Conservation (phyloP, 1,139 yeast genomes). For the Keqinozyma sinolaborantium region DNA sequence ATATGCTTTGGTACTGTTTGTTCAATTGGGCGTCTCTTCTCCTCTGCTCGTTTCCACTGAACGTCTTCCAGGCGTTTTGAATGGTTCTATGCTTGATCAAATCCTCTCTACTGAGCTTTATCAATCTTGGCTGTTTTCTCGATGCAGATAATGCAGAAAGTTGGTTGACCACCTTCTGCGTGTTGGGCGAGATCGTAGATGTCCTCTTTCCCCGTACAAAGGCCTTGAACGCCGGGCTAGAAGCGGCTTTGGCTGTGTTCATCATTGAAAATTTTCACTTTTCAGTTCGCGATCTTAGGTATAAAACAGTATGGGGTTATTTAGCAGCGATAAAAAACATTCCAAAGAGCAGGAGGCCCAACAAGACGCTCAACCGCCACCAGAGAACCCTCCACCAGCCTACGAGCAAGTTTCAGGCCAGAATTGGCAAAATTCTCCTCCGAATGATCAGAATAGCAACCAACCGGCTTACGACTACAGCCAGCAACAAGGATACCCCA, state of each 20-base stretch:
- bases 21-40: conserved; percentile 46
- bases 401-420: conserved; percentile 1
- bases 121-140: conserved; percentile 79
- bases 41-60: conserved; percentile 47
- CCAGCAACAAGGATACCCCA: conserved; percentile 1
- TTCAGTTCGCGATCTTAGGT: no score
- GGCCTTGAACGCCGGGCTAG: conserved; percentile 5
- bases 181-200: conserved; percentile 47
- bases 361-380: not conserved
- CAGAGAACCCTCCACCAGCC: not conserved
- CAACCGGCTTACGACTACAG: conserved; percentile 1
- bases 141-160: conserved; percentile 83
- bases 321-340: conserved; percentile 1
- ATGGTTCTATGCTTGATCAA: conserved; percentile 80
- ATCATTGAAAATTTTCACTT: conserved; percentile 4
- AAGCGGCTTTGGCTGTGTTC: not conserved
- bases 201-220: conserved; percentile 38
- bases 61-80: conserved; percentile 76
- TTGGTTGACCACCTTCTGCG: conserved; percentile 69
- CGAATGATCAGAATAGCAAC: conserved; percentile 1
- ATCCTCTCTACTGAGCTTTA: conserved; percentile 78
- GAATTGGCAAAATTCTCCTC: no score
- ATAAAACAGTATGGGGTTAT: no score
- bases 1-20: conserved; percentile 64
- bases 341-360: not conserved